Base-by-base conservation (phyloP, 164 flowering plant species). In the Berberis thunbergii region DNA sequence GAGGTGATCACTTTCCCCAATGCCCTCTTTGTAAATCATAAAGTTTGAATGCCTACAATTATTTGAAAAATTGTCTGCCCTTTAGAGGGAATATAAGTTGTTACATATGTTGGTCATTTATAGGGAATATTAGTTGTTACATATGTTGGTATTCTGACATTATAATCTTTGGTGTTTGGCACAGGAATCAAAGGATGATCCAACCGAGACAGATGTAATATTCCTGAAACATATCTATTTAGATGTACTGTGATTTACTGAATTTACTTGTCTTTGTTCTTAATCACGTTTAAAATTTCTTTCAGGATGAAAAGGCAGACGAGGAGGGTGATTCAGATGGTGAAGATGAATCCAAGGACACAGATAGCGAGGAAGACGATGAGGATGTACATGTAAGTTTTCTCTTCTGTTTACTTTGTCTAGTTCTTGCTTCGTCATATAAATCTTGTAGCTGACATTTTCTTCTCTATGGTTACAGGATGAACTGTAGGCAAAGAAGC, bases 191-290 rank as follows among this genome's bases (percentile, higher is more conserved):
- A 88, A 91, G 85, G 81, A 75, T 44, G 86, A 77, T 6, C 84
- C 87, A n/a, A 80, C 49, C 59, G 95, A 86, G 54, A 85, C 97
- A 43, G 96, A 88, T 80, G 97, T 88, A 83, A 86, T 83, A 39
- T 42, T 40, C 59, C 52, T 11, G 40, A 4, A 44, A 8, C 8
- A 57, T 2, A 2, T 57, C n/a, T 48, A 43, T 12, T 41, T 50
- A 40, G 9, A 1, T 42, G 6, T n/a, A 9, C 42, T 42, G 9
- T 10, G 7, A 8, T 13, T 43, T 42, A 1, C 49, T 44, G 58
- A 5, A 13, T 64, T 45, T 38, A 44, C 39, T 61, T 44, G 26
- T 26, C 26, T 26, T 13, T 61, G 10, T 41, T 52, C 11, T 5
- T 39, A 49, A 39, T 4, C 2, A 48, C 56, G 1, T 46, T 0